A percentile compares a stretch with the other conserved stretches of the same genome.
These are phyloP conservation scores for Exophiala sp. DNA, from an alignment of 2,329 filamentous ascomycete species.

Conservation along the genomic window DNA sequence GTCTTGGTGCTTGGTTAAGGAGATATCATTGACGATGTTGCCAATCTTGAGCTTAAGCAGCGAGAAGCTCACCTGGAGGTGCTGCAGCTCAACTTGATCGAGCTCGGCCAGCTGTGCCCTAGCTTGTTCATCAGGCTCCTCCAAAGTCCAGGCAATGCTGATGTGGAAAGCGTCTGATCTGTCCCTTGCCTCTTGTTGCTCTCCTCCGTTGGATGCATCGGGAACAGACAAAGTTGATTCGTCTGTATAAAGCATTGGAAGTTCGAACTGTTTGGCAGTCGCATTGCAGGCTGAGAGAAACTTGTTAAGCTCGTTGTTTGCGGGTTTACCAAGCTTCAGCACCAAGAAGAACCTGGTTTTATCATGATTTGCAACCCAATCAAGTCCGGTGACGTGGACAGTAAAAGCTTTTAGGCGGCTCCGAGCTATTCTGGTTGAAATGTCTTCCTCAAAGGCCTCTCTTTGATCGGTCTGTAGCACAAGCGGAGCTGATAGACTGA, in stretches of 20 bases:
- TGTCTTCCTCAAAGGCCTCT: constrained; percentile 59
- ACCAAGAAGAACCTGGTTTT: constrained; percentile 79
- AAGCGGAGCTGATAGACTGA: constrained; percentile 83
- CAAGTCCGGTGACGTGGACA: constrained; percentile 46
- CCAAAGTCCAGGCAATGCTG: constrained; percentile 80
- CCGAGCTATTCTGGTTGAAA: constrained; percentile 46
- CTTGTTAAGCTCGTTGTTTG: constrained; percentile 54
- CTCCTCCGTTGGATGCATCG: constrained; percentile 27
- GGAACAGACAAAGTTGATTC: constrained; percentile 1
- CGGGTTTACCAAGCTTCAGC: constrained; percentile 54
- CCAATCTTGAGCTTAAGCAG: constrained; percentile 73
- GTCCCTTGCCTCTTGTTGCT: constrained; percentile 33
- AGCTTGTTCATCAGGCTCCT: constrained; percentile 48
- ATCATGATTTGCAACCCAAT: constrained; percentile 66
- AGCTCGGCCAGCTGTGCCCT: constrained; percentile 30
- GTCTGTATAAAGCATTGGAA: constrained; percentile 66
- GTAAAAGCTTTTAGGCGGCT: constrained; percentile 44
- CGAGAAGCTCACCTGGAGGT: constrained; percentile 53
- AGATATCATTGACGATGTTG: constrained; percentile 54
- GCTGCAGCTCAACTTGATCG: constrained; percentile 4
- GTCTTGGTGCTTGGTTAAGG: constrained; percentile 6
- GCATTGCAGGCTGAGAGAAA: constrained; percentile 68
- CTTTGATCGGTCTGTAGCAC: constrained; percentile 70
- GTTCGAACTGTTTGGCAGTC: constrained; percentile 56
- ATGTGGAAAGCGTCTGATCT: constrained; percentile 70